phyloP scores from a whole-genome alignment of 352 stramenopile genomes.

The Thraustochytrium sp. region DNA sequence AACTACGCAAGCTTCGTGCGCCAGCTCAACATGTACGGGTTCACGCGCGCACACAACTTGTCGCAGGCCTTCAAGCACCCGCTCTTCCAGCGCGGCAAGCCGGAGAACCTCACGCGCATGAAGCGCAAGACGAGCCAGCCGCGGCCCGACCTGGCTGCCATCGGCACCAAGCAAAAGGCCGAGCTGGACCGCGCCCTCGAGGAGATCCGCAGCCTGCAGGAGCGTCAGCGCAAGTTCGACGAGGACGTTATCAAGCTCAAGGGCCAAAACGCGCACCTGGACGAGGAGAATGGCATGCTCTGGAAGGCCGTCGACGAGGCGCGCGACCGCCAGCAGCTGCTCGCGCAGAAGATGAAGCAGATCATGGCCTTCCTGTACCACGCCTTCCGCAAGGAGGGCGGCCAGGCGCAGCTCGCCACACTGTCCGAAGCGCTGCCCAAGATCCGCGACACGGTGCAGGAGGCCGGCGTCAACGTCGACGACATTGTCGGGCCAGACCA shows the following conservation, averaged over 20 bases:
- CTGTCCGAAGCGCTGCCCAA: neutral
- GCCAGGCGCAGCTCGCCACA: neutral
- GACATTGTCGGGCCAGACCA: neutral
- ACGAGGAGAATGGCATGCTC: constrained; percentile 17
- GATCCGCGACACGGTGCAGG: neutral
- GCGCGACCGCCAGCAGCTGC: neutral
- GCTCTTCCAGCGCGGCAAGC: constrained; percentile 25
- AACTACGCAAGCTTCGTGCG: constrained; percentile 88
- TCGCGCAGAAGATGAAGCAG: constrained; percentile 36
- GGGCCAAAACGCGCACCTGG: neutral
- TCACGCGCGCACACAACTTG: neutral
- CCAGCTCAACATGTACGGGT: constrained; percentile 75
- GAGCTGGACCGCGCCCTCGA: neutral
- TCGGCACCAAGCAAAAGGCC: neutral
- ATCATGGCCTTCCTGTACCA: constrained; percentile 31
- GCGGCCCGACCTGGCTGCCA: neutral
- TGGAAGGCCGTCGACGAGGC: constrained; percentile 24
- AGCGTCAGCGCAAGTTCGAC: neutral
- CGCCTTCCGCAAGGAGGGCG: neutral
- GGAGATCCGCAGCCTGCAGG: neutral
- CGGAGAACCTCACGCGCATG: constrained; percentile 14
- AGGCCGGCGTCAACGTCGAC: constrained; percentile 1
- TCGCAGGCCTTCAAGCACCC: constrained; percentile 25
- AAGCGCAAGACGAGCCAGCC: constrained; percentile 10
- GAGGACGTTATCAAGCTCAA: neutral